phyloP scores from a whole-genome alignment of 2,329 filamentous ascomycete genomes.

The Xylariaceae sp. region DNA sequence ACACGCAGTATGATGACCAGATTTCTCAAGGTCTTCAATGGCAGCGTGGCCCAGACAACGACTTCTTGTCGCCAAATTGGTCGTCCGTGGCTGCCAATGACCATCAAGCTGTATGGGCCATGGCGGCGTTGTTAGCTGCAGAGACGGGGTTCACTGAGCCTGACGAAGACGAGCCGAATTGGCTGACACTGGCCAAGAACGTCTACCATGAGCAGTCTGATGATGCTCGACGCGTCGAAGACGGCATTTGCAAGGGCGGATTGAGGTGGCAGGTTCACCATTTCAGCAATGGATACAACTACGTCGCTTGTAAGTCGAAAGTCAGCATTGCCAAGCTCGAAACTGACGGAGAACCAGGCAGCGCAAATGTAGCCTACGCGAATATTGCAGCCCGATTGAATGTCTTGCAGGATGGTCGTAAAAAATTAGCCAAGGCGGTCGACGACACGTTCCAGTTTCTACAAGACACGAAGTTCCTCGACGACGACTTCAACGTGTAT shows the following conservation, averaged over 20 bases:
- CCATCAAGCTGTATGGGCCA: slow-evolving; percentile 57
- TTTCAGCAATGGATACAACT: slow-evolving; percentile 48
- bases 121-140: slow-evolving; percentile 56
- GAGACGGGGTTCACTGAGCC: slow-evolving; percentile 55
- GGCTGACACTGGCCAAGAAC: slow-evolving; percentile 56
- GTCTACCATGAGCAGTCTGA: slow-evolving; percentile 56
- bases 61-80: slow-evolving; percentile 42
- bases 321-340: background rate
- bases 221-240: slow-evolving; percentile 41
- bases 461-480: slow-evolving; percentile 39
- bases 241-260: slow-evolving; percentile 50
- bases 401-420: slow-evolving; percentile 51
- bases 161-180: slow-evolving; percentile 42
- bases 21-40: slow-evolving; percentile 39
- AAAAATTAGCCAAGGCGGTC: slow-evolving; percentile 56
- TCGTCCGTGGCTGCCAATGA: slow-evolving; percentile 40
- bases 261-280: slow-evolving; percentile 61
- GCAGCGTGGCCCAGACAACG: slow-evolving; percentile 39
- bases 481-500: slow-evolving; percentile 39
- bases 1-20: slow-evolving; percentile 44
- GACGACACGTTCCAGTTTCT: slow-evolving; percentile 50
- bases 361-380: slow-evolving; percentile 41
- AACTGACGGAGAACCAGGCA: slow-evolving; percentile 22
- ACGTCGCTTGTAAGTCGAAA: slow-evolving; percentile 35
- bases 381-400: slow-evolving; percentile 52